Conservation (phyloP, 1,284 basidiomycete genomes). For the Apiotrichum porosum region DNA sequence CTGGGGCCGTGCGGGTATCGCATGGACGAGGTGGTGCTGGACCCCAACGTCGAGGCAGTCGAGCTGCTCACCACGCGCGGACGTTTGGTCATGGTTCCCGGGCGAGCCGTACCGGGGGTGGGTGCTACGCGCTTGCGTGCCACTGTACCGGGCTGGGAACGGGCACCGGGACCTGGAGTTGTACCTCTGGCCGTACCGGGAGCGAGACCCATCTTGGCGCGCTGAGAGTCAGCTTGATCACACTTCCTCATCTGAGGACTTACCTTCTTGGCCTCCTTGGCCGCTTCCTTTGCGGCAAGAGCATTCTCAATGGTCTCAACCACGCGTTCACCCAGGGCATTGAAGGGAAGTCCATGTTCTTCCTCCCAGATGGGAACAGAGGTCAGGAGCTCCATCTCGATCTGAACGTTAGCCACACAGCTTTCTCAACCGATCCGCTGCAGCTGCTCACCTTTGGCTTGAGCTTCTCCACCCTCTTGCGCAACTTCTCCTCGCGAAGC, state of each 20-base stretch:
- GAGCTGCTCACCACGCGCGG: slow-evolving; percentile 3
- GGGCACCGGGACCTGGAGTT: slow-evolving; percentile 7
- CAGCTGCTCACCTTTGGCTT: slow-evolving; percentile 74
- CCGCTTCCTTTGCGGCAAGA: slow-evolving; percentile 56
- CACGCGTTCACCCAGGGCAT: slow-evolving; percentile 79
- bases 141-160: slow-evolving; percentile 4
- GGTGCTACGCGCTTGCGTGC: slow-evolving; percentile 37
- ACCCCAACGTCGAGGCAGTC: not conserved
- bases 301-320: slow-evolving; percentile 71
- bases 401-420: slow-evolving; percentile 51
- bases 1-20: not conserved
- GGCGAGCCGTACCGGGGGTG: slow-evolving; percentile 25
- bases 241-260: slow-evolving; percentile 4
- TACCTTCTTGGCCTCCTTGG: slow-evolving; percentile 69
- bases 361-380: slow-evolving; percentile 85
- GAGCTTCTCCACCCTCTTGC: slow-evolving; percentile 88
- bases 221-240: slow-evolving; percentile 13
- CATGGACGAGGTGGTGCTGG: not conserved
- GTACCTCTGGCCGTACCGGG: slow-evolving; percentile 18
- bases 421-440: not conserved
- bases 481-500: slow-evolving; percentile 92
- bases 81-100: too few species aligned
- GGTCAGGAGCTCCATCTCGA: slow-evolving; percentile 78
- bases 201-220: slow-evolving; percentile 23
- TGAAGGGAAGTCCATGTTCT: slow-evolving; percentile 68